Base-by-base conservation (phyloP, 495 filamentous ascomycete species). In the Pyronema domesticum region DNA sequence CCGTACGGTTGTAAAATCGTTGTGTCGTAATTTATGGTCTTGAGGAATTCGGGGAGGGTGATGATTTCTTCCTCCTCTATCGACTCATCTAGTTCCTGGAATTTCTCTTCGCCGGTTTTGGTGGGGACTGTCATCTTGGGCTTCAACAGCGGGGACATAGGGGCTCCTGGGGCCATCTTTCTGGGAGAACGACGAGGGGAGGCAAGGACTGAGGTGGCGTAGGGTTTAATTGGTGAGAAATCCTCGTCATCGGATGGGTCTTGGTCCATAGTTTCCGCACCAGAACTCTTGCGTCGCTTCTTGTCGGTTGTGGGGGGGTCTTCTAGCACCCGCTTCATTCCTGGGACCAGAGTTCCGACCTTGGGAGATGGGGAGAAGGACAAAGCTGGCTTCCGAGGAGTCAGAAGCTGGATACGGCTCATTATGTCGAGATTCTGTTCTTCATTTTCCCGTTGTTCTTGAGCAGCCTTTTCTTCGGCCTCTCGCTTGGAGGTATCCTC, bases 11-110 rank as follows among this genome's bases (percentile, higher is more conserved):
- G 48, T 53, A 18, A 64, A 63, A 2, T 57, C 61, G 0, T 91
- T 96, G 62, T 89, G 83, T 44, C 91, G 74, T 57, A 91, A 73
- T 67, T 95, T 98, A 91, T 95, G 77, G 95, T 79, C 60, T 95
- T 85, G 45, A 98, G 70, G 69, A 98, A 98, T 37, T 94, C 82
- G 61, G 94, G 85, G 2, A 98, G 72, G 49, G 88, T 81, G 23
- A 98, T 88, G 11, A 79, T 83, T 0, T 58, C 56, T 42, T 56
- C 65, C 17, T 63, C 60, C 14, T 73, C 70, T 3, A 54, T 57
- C 13, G 70, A 68, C 33, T 74, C 71, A 9, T 63, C 68, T 53
- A 73, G 73, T 30, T 45, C 23, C 33, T 18, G 30, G 18, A 50
- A 10, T 14, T 37, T 13, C 17, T 52, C 49, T 10, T 49, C 46